phyloP scores from a whole-genome alignment of 2,329 filamentous ascomycete species.

The Stagonosporopsis cucurbitacearum region DNA sequence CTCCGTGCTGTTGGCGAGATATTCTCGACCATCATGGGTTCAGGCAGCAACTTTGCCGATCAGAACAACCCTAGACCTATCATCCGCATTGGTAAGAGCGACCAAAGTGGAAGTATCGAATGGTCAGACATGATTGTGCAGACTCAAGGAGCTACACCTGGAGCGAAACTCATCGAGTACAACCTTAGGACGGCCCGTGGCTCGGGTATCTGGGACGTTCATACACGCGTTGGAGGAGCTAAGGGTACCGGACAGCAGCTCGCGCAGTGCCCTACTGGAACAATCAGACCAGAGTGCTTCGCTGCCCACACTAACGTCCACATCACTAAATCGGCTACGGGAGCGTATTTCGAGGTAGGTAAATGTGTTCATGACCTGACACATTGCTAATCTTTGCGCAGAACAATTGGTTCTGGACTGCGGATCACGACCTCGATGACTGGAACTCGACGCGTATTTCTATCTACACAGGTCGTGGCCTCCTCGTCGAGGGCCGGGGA shows the following conservation, averaged over 20 bases:
- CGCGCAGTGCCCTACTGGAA: conserved; percentile 75
- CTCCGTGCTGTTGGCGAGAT: conserved; percentile 85
- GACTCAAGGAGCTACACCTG: conserved; percentile 71
- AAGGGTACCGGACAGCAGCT: conserved; percentile 81
- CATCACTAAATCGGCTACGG: conserved; percentile 61
- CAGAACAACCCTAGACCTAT: conserved; percentile 68
- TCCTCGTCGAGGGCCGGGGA: conserved; percentile 69
- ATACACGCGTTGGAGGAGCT: conserved; percentile 82
- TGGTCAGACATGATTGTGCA: conserved; percentile 76
- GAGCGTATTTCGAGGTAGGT: conserved; percentile 74
- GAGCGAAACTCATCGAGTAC: conserved; percentile 76
- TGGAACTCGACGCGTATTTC: conserved; percentile 74
- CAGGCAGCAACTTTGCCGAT: conserved; percentile 60
- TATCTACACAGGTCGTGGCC: conserved; percentile 85
- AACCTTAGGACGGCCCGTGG: conserved; percentile 61
- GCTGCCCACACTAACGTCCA: conserved; percentile 67
- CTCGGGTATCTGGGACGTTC: conserved; percentile 84
- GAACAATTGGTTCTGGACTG: conserved; percentile 56
- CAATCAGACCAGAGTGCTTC: conserved; percentile 68
- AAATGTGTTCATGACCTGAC: neutral
- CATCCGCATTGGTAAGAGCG: conserved; percentile 69
- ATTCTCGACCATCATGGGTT: conserved; percentile 84
- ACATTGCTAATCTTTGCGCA: conserved; percentile 5
- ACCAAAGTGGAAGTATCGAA: conserved; percentile 72
- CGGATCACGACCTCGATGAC: conserved; percentile 91